A percentile compares a stretch with the other conserved stretches of the same genome.
These are phyloP conservation scores for Ambrosia hybrid DNA, from an alignment of 140 eudicot species.

Conservation along the genomic window DNA sequence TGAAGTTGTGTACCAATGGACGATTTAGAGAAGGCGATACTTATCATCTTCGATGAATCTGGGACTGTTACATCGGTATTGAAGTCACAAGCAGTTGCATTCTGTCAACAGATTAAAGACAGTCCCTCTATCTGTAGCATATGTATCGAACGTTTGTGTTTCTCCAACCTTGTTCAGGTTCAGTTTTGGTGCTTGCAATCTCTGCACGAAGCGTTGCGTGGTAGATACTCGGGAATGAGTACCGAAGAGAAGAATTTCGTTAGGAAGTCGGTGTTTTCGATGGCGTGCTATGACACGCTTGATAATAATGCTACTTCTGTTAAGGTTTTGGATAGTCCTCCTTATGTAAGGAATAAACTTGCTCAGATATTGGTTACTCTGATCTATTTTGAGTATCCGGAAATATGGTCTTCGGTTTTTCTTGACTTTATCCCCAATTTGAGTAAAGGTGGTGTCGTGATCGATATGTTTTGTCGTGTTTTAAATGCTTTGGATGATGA, in stretches of 20 bases:
- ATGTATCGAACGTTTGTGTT: constrained; percentile 64
- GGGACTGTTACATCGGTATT: constrained; percentile 59
- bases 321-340: constrained; percentile 77
- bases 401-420: constrained; percentile 75
- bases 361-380: constrained; percentile 85
- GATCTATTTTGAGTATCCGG: constrained; percentile 78
- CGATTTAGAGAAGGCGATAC: constrained; percentile 87
- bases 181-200: constrained; percentile 97
- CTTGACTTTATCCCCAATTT: constrained; percentile 68
- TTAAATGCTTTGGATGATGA: constrained; percentile 87
- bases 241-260: constrained; percentile 62
- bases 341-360: constrained; percentile 79
- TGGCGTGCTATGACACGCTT: constrained; percentile 62
- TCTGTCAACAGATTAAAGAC: constrained; percentile 76
- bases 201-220: constrained; percentile 64
- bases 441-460: constrained; percentile 69
- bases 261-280: constrained; percentile 76
- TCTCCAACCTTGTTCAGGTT: constrained; percentile 62
- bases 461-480: constrained; percentile 91
- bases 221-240: constrained; percentile 54
- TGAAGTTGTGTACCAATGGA: constrained; percentile 54
- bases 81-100: constrained; percentile 76
- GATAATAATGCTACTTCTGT: constrained; percentile 46
- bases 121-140: constrained; percentile 59
- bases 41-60: constrained; percentile 84